Base-by-base conservation (phyloP, 2,329 filamentous ascomycete genomes). In the Cercospora sp. region DNA sequence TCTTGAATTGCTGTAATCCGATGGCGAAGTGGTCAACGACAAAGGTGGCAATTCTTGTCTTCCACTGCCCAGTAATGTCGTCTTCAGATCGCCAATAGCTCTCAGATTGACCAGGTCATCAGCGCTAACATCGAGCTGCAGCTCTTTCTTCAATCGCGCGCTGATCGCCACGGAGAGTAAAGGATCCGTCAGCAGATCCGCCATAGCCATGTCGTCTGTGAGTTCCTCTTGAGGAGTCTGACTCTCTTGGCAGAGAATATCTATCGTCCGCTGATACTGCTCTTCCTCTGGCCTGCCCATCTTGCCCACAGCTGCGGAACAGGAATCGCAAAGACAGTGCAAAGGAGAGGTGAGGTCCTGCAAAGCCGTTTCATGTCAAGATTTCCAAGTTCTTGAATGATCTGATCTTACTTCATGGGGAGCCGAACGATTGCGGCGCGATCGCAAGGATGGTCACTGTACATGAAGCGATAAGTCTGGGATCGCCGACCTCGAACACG, bases 221-320 rank as follows among this genome's bases (percentile, higher is more conserved):
- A 64, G 53, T 31, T 64, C 62, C 2, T 64, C 62, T 10, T 57
- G 31, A 5, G 62, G 62, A 30, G 62, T 48, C 7, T 42, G 51
- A 18, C 62, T 58, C 26, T 59, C 51, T n/a, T 64, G 62, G n/a
- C 62, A 64, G 3, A 64, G 62, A 10, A 64, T 64, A 3, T 59
- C 51, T n/a, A 64, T 64, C 12, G 62, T 64, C 16, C 51, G 62
- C 53, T 64, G 62, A 23, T 64, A 64, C 28, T 64, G 62, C 31
- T 36, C 31, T 16, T 58, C 51, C 53, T 39, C 31, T 36, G 23
- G 23, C 16, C 23, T 58, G 26, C 20, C 33, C 62, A 64, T 64
- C 31, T 8, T 23, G 55, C 30, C 28, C 55, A 23, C 26, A 20
- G 9, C 16, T 10, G 8, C 55, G 30, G 8, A 5, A 55, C 13